A percentile compares a stretch with the other conserved stretches of the same genome.
Conservation (phyloP, 2,329 filamentous ascomycete genomes). For the Furcasterigmium sp. region DNA sequence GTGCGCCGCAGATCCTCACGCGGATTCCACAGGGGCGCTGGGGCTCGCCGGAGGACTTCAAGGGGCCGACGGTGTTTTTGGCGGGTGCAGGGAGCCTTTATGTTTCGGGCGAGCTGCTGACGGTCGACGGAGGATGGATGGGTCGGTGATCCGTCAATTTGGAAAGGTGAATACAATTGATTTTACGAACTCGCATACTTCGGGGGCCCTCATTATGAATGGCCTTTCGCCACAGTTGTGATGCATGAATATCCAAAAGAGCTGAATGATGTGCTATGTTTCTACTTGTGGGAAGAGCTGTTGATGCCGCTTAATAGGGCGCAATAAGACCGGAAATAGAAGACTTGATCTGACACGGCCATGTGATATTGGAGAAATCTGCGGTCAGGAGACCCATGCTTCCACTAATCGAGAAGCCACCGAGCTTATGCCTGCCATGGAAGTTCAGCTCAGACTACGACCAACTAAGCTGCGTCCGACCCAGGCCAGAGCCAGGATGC, state of each 20-base stretch:
- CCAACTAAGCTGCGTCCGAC: too few relatives aligned
- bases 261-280: background rate
- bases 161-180: background rate
- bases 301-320: too few relatives aligned
- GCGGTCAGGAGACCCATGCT: too few relatives aligned
- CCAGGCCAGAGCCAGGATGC: too few relatives aligned
- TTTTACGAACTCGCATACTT: background rate
- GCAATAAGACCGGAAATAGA: too few relatives aligned
- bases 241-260: background rate
- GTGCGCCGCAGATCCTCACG: constrained; percentile 67
- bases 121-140: constrained; percentile 93
- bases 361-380: too few relatives aligned
- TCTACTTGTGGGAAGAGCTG: too few relatives aligned
- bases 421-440: too few relatives aligned
- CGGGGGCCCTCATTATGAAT: background rate
- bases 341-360: too few relatives aligned
- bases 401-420: too few relatives aligned
- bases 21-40: constrained; percentile 81
- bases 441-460: too few relatives aligned
- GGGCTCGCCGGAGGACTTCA: constrained; percentile 82
- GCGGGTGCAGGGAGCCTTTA: constrained; percentile 71
- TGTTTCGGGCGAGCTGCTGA: constrained; percentile 74
- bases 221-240: background rate
- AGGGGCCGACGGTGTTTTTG: constrained; percentile 73
- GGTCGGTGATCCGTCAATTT: constrained; percentile 49